These are phyloP conservation scores for Purshia tridentata DNA, from an alignment of 306 rosid species.

Conservation along the genomic window DNA sequence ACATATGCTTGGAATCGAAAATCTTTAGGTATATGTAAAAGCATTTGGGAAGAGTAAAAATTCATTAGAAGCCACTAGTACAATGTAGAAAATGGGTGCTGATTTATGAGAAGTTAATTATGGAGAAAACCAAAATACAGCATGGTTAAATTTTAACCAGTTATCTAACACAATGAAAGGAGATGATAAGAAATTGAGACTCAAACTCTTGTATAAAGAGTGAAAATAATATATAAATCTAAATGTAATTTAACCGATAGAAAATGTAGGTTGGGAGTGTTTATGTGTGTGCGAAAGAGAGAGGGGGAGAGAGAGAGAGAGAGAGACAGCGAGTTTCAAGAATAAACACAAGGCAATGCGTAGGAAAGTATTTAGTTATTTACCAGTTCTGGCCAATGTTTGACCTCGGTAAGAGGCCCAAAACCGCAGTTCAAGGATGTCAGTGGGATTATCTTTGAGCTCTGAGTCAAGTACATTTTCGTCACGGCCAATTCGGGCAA, in stretches of 20 bases:
- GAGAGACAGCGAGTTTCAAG: not conserved
- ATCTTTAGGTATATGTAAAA: not conserved
- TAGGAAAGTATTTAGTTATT: conserved; percentile 2
- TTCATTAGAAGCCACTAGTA: not conserved
- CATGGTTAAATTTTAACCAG: not conserved
- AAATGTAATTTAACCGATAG: not conserved
- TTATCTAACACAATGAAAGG: not conserved
- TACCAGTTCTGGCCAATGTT: conserved; percentile 97
- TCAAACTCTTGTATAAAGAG: not conserved
- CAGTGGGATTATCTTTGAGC: conserved; percentile 54
- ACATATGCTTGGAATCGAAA: not conserved
- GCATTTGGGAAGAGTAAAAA: not conserved
- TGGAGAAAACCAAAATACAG: not conserved
- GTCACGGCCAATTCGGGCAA: conserved; percentile 79
- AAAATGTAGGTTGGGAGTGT: not conserved
- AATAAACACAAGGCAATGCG: conserved; percentile 11
- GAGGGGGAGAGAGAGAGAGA: not conserved
- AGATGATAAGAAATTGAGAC: not conserved
- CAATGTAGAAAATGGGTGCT: not conserved
- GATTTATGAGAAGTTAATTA: not conserved
- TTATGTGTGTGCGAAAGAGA: no score
- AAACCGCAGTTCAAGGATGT: conserved; percentile 84
- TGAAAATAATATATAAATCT: no score
- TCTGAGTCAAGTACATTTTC: conserved; percentile 62
- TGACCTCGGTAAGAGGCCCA: conserved; percentile 99